These are phyloP conservation scores for Oryza australiensis DNA, from an alignment of 176 grass and related monocot genomes.

Conservation along the genomic window DNA sequence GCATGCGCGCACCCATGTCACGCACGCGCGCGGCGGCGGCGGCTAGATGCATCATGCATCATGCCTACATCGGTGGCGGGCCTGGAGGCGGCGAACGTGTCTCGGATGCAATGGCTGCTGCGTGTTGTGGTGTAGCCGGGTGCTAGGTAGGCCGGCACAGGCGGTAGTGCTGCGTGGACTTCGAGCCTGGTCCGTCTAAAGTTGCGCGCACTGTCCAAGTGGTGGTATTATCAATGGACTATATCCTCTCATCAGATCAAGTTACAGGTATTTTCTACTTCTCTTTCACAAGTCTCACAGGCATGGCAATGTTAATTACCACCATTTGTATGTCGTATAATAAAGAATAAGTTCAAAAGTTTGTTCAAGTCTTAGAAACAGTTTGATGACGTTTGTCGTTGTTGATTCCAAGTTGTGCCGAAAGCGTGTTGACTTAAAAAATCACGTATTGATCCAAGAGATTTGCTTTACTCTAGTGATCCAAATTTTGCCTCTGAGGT, in stretches of 20 bases:
- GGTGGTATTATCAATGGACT: slow-evolving; percentile 1
- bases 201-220: slow-evolving; percentile 16
- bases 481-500: too few species aligned
- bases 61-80: too few species aligned
- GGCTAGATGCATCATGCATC: too few species aligned
- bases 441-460: too few species aligned
- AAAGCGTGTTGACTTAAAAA: too few species aligned
- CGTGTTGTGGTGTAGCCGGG: neutral
- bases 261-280: neutral
- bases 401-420: too few species aligned
- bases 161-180: neutral
- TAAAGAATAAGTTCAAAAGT: neutral
- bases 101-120: neutral
- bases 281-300: neutral
- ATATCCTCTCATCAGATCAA: neutral
- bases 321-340: neutral
- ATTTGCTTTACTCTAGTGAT: too few species aligned
- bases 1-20: too few species aligned
- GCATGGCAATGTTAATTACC: neutral
- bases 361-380: too few species aligned
- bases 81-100: neutral
- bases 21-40: too few species aligned
- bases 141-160: neutral
- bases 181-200: neutral
- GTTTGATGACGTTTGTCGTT: too few species aligned